These are phyloP conservation scores for Neoboletus magnificus DNA, from an alignment of 768 basidiomycete species.

Conservation along the genomic window DNA sequence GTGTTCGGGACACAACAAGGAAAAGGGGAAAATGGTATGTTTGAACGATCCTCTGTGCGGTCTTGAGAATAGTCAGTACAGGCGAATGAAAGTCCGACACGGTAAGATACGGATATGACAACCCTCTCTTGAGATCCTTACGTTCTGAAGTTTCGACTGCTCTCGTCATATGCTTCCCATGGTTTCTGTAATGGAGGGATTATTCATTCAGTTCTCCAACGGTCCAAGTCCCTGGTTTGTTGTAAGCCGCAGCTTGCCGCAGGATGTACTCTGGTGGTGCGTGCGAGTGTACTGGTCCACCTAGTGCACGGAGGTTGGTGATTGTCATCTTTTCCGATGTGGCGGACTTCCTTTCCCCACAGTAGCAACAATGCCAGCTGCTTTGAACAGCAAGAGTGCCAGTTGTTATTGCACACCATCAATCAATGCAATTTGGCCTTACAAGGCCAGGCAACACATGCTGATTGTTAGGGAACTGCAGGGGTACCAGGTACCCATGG, in stretches of 20 bases:
- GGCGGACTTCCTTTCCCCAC: slow-evolving; percentile 25
- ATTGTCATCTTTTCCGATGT: slow-evolving; percentile 39
- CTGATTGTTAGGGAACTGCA: slow-evolving; percentile 44
- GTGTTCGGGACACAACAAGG: slow-evolving; percentile 40
- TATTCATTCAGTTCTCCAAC: slow-evolving; percentile 53
- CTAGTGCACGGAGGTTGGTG: slow-evolving; percentile 37
- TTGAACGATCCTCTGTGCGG: slow-evolving; percentile 60
- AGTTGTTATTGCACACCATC: slow-evolving; percentile 36
- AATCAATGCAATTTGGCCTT: neutral
- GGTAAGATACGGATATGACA: neutral
- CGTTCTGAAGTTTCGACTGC: neutral
- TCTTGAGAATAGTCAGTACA: slow-evolving; percentile 14
- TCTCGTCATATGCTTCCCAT: neutral
- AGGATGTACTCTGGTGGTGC: slow-evolving; percentile 51
- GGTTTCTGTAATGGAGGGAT: slow-evolving; percentile 31
- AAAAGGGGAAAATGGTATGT: slow-evolving; percentile 61
- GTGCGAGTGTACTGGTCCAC: slow-evolving; percentile 41
- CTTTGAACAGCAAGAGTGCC: slow-evolving; percentile 40
- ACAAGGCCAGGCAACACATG: slow-evolving; percentile 30
- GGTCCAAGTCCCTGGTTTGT: slow-evolving; percentile 43
- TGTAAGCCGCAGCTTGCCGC: slow-evolving; percentile 44
- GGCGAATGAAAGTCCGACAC: neutral
- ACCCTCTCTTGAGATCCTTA: neutral
- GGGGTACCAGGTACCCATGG: no score
- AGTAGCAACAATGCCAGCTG: slow-evolving; percentile 40